Percentiles rank a stretch among this genome's conserved stretches.
Evolutionary conservation across 176 grass and related monocot genomes (phyloP).

Genomic region (Saccharum spontaneum): DNA sequence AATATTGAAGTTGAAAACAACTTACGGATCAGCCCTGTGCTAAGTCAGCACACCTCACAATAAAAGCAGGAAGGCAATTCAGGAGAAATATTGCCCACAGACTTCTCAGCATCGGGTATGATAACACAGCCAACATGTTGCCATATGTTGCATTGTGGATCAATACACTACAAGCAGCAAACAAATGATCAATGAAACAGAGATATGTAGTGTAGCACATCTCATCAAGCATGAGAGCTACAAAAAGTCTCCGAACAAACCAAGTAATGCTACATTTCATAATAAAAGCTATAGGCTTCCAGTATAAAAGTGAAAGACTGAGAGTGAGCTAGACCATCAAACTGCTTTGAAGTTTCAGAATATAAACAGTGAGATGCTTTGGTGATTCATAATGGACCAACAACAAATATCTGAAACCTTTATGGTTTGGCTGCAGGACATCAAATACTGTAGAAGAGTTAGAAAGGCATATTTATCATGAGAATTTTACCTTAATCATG

Average conservation of each 20-base stretch:
- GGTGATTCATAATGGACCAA: slow-evolving; percentile 21
- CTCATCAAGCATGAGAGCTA: background rate
- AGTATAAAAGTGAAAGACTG: slow-evolving; percentile 10
- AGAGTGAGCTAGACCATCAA: slow-evolving; percentile 17
- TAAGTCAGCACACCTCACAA: slow-evolving; percentile 85
- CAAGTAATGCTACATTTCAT: slow-evolving; percentile 22
- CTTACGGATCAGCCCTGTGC: slow-evolving; percentile 82
- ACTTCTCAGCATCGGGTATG: slow-evolving; percentile 74
- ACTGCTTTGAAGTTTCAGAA: slow-evolving; percentile 19
- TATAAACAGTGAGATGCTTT: slow-evolving; percentile 11
- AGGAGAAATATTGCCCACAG: slow-evolving; percentile 42
- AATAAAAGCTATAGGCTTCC: background rate
- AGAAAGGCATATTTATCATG: slow-evolving; percentile 18
- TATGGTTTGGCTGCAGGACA: background rate
- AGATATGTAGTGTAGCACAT: background rate
- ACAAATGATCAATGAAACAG: background rate
- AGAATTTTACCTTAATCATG: slow-evolving; percentile 72
- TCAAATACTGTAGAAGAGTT: slow-evolving; percentile 17
- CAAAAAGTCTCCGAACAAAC: background rate
- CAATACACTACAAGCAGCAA: background rate
- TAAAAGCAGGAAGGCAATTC: slow-evolving; percentile 63
- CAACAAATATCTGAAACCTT: slow-evolving; percentile 20
- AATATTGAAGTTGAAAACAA: slow-evolving; percentile 20
- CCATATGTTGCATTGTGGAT: slow-evolving; percentile 63
- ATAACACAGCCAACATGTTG: slow-evolving; percentile 82